Conservation (phyloP, 2,329 filamentous ascomycete genomes). For the Epichloe sp. region DNA sequence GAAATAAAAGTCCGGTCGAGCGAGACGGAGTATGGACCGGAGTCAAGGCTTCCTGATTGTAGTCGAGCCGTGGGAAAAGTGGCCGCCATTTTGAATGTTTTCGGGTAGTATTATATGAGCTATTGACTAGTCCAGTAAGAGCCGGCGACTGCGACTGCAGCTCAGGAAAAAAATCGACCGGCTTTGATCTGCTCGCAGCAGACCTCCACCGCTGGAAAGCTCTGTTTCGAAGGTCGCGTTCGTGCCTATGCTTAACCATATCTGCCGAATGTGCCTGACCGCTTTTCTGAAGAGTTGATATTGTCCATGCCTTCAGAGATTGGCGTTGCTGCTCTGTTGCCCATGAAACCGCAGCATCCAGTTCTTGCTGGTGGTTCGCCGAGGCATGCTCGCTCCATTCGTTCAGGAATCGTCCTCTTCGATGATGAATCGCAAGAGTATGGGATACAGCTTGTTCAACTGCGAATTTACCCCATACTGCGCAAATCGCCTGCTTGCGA, state of each 20-base stretch:
- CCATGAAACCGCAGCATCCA: slow-evolving; percentile 20
- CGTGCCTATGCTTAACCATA: slow-evolving; percentile 19
- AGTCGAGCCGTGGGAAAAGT: slow-evolving; percentile 11
- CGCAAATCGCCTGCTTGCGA: slow-evolving; percentile 6
- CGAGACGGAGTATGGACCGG: slow-evolving; percentile 31
- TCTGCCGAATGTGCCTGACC: slow-evolving; percentile 25
- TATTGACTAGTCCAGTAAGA: not conserved
- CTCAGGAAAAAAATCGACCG: not conserved
- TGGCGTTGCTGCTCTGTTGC: slow-evolving; percentile 18
- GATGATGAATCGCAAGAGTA: not conserved
- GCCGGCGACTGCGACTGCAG: not conserved
- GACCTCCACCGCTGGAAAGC: slow-evolving; percentile 20
- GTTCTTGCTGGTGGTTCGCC: slow-evolving; percentile 13
- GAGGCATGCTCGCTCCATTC: slow-evolving; percentile 9
- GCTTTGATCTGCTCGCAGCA: slow-evolving; percentile 8
- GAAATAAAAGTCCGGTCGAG: slow-evolving; percentile 28
- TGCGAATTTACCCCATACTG: slow-evolving; percentile 12
- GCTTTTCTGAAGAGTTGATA: slow-evolving; percentile 21
- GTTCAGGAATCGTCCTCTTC: slow-evolving; percentile 8
- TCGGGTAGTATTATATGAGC: slow-evolving; percentile 13
- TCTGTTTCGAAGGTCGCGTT: slow-evolving; percentile 18
- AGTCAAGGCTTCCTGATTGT: slow-evolving; percentile 10
- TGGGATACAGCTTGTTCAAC: not conserved
- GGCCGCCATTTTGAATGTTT: slow-evolving; percentile 14
- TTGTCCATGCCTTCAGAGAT: slow-evolving; percentile 24